Evolutionary conservation across 2,329 filamentous ascomycete species (phyloP), one percentile per base, ranked within the genome.

Genomic region (Fusarium denticulatum): DNA sequence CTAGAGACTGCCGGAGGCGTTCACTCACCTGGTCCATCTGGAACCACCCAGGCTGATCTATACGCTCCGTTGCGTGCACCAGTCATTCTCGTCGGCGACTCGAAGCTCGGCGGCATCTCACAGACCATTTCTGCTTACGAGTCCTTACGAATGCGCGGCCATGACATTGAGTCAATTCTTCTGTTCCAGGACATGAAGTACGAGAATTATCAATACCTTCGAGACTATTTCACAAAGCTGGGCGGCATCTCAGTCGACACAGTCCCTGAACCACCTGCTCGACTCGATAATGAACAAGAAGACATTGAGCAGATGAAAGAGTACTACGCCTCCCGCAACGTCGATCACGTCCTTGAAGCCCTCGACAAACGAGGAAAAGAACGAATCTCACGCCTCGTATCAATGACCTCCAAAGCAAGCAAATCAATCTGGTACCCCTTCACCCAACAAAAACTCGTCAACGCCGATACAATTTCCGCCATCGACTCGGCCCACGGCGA

Each of bases 1-100:
- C 85, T 96, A 50, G 94, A 97, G 80, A 96, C 94, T 4, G 94
- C 94, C 3, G 94, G 94, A 2, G 94, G 94, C 2, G 92, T 96
- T 0, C 90, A 96, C 69, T 96, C 93, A 0, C 94, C 94, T 0
- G 89, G 89, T 0, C 94, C 94, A 2, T 93, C 92, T 40, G 93
- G 93, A 15, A 92, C 87, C 4, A 90, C 92, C 0, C 94, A 97
- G 78, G 93, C 91, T 5, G 94, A 97, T 77, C 82, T 95, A 3
- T 96, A 95, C 79, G 86, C 91, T 26, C 90, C 93, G 1, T 82
- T 97, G 3, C 87, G 94, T n/a, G 82, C 93, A 2, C 94, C 94
- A 0, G 88, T 92, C 3, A 82, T 96, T 20, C 87, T 97, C 0
- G 87, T 97, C 1, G 94, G 92, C 12, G 94, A 97, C 79, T 87